Conservation (phyloP, 169 alveolate species). For the Perkinsus olseni region DNA sequence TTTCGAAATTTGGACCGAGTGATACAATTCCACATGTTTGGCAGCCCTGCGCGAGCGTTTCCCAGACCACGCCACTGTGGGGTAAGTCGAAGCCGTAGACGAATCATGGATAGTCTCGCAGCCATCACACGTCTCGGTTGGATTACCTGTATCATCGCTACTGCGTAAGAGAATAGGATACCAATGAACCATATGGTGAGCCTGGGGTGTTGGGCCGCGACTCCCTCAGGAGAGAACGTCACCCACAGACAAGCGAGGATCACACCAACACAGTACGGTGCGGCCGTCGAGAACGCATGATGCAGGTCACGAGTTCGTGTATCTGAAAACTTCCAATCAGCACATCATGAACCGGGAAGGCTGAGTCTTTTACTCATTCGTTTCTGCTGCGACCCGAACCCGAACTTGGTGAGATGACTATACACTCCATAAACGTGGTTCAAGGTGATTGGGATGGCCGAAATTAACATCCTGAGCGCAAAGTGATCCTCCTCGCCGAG, state of each 20-base stretch:
- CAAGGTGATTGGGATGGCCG: background rate
- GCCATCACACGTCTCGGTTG: background rate
- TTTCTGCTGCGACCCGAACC: background rate
- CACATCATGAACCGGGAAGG: too few relatives aligned
- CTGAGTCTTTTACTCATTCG: too few relatives aligned
- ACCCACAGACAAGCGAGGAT: background rate
- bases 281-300: background rate
- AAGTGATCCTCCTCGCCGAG: background rate
- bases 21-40: too few relatives aligned
- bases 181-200: background rate
- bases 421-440: background rate
- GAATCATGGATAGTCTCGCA: too few relatives aligned
- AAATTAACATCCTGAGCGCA: background rate
- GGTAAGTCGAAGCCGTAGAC: too few relatives aligned
- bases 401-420: background rate
- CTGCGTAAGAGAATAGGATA: background rate
- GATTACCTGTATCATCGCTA: background rate
- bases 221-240: background rate
- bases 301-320: too few relatives aligned
- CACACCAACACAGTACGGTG: background rate
- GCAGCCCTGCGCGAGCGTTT: too few relatives aligned
- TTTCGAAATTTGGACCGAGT: too few relatives aligned
- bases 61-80: too few relatives aligned
- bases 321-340: too few relatives aligned
- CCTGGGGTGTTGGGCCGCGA: background rate